phyloP scores from a whole-genome alignment of 305 asterid species.

The Ajuga reptans region DNA sequence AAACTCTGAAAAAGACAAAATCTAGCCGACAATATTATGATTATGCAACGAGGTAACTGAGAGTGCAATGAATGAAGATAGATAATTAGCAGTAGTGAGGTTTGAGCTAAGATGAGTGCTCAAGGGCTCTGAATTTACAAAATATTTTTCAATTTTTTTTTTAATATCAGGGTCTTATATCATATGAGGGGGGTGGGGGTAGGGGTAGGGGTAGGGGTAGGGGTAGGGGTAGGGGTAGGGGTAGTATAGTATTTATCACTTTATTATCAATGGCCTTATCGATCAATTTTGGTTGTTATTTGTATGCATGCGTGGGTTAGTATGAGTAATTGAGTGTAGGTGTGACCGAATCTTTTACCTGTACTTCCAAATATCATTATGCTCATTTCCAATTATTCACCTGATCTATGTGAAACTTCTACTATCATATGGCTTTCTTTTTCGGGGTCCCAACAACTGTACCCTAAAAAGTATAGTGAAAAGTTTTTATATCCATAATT shows the following conservation, averaged over 20 bases:
- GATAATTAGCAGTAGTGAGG: neutral
- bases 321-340: neutral
- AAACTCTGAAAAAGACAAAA: neutral
- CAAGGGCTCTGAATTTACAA: constrained; percentile 24
- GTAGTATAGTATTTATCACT: neutral
- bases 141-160: neutral
- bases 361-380: constrained; percentile 5
- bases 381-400: neutral
- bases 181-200: neutral
- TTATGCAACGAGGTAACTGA: constrained; percentile 5
- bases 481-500: too few relatives aligned
- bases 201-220: too few relatives aligned
- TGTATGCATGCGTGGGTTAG: constrained; percentile 17
- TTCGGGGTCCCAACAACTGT: too few relatives aligned
- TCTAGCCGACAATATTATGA: constrained; percentile 1
- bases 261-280: neutral
- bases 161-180: neutral
- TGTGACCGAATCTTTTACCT: constrained; percentile 16
- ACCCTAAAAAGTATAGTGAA: too few relatives aligned
- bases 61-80: constrained; percentile 20
- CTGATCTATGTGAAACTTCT: neutral
- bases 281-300: neutral
- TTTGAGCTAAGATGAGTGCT: constrained; percentile 21
- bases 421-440: too few relatives aligned
- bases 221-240: neutral